Percentiles rank a stretch among this genome's conserved stretches.
Conservation (phyloP, 2,329 filamentous ascomycete species). For the Coniochaeta sp. region DNA sequence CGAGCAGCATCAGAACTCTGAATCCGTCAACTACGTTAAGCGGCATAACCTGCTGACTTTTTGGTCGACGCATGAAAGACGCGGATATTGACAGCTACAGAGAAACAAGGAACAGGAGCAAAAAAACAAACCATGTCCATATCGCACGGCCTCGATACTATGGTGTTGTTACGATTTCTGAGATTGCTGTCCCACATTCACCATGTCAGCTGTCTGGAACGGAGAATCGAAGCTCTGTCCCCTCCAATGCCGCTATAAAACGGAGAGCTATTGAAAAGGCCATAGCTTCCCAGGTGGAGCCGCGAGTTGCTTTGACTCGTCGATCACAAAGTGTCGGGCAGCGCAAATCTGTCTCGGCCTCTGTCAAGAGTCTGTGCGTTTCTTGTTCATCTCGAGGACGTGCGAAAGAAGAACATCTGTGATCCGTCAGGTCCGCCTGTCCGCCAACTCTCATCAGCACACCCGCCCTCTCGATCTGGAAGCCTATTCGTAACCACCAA, state of each 20-base stretch:
- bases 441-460: too few species aligned
- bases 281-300: not conserved
- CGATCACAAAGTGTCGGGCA: not conserved
- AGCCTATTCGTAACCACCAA: too few species aligned
- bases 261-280: not conserved
- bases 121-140: not conserved
- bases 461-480: too few species aligned
- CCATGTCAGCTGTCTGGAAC: not conserved
- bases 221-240: not conserved
- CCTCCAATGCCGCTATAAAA: not conserved
- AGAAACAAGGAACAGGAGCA: not conserved
- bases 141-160: not conserved
- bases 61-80: not conserved
- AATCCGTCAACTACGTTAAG: not conserved
- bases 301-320: not conserved
- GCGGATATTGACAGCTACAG: not conserved
- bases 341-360: not conserved
- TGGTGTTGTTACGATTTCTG: not conserved
- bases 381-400: not conserved
- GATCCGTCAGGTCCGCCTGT: too few species aligned
- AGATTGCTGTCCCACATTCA: not conserved
- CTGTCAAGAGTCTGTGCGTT: not conserved
- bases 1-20: not conserved
- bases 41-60: not conserved
- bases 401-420: not conserved